phyloP scores from a whole-genome alignment of 169 alveolate species.

The Perkinsus olseni region DNA sequence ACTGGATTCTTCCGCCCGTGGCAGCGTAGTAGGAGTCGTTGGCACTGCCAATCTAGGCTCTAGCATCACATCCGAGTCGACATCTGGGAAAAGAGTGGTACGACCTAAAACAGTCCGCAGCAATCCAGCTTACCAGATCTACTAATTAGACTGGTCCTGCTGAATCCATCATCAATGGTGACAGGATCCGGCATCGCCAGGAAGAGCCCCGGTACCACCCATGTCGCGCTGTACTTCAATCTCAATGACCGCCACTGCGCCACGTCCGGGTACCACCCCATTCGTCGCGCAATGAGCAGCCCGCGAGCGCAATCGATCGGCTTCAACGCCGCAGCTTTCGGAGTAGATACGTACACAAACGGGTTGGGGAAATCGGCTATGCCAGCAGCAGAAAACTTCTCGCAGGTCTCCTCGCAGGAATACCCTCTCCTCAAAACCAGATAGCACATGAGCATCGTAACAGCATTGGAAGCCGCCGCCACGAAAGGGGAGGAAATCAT shows the following conservation, averaged over 20 bases:
- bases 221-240: neutral
- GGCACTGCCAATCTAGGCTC: neutral
- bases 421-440: neutral
- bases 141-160: neutral
- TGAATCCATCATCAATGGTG: neutral
- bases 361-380: neutral
- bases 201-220: neutral
- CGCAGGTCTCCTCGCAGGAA: neutral
- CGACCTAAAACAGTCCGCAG: neutral
- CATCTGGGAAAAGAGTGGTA: neutral
- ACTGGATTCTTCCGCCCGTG: neutral
- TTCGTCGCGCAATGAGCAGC: neutral
- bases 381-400: neutral
- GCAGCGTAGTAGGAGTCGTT: neutral
- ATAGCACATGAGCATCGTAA: neutral
- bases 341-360: neutral
- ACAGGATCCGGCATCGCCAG: neutral
- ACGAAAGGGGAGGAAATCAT: neutral
- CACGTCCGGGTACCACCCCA: neutral
- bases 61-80: neutral
- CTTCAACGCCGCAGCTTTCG: neutral
- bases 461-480: neutral
- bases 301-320: neutral
- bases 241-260: neutral
- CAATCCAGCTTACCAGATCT: neutral